A percentile compares a stretch with the other conserved stretches of the same genome.
phyloP scores from a whole-genome alignment of 2,329 filamentous ascomycete species.

The Claviceps cyperi region DNA sequence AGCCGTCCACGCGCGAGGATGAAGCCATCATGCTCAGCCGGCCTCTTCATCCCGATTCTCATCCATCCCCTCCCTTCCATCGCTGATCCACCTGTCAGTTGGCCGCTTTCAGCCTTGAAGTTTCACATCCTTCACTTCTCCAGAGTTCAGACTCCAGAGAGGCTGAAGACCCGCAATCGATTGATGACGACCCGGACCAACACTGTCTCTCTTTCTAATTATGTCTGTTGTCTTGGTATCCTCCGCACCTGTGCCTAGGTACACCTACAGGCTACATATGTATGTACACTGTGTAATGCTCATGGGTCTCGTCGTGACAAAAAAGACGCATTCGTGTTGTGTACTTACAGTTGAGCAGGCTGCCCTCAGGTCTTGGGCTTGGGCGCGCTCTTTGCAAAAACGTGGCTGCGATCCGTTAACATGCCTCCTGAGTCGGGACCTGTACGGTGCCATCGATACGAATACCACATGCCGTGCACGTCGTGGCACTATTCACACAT shows the following conservation, averaged over 20 bases:
- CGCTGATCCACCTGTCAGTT: background rate
- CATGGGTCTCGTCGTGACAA: background rate
- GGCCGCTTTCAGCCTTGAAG: no score
- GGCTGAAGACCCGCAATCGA: background rate
- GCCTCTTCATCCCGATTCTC: background rate
- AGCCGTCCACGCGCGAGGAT: background rate
- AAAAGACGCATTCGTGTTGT: background rate
- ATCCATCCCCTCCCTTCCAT: background rate
- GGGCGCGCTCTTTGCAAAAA: background rate
- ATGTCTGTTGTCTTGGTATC: background rate
- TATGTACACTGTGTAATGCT: background rate
- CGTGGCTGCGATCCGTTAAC: no score
- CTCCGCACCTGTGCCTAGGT: no score
- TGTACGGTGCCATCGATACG: no score
- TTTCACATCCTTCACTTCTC: no score
- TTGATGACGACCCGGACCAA: background rate
- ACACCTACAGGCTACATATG: background rate
- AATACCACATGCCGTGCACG: background rate
- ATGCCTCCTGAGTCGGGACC: no score
- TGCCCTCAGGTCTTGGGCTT: background rate
- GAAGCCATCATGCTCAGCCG: conserved; percentile 4
- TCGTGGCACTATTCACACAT: background rate
- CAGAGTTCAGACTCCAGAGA: background rate
- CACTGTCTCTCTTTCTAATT: background rate
- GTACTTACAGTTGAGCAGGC: background rate